phyloP scores from a whole-genome alignment of 2,329 filamentous ascomycete genomes.

The Diplodia corticola region DNA sequence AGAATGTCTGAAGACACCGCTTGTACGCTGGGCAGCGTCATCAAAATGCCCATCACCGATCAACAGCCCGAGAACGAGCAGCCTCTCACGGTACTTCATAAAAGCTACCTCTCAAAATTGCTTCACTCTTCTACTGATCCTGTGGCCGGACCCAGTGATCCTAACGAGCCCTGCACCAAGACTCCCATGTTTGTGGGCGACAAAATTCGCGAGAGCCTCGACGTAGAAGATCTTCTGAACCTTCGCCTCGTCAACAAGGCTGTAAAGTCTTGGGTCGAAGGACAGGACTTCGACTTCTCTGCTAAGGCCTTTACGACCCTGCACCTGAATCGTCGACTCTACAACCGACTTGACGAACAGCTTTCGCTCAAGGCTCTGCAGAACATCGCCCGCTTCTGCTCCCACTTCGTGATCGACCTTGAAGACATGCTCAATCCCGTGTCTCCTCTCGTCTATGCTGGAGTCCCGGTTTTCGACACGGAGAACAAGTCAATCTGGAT shows the following conservation, averaged over 20 bases:
- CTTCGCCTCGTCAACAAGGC: neutral
- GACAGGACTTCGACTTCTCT: neutral
- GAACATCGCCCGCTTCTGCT: neutral
- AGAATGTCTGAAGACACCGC: neutral
- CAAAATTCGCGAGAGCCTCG: neutral
- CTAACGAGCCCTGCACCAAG: neutral
- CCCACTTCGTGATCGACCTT: neutral
- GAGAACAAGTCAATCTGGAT: neutral
- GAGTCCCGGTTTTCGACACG: neutral
- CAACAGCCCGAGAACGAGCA: neutral
- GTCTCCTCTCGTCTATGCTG: neutral
- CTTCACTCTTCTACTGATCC: neutral
- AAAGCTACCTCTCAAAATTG: neutral
- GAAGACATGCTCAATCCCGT: neutral
- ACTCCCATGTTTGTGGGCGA: neutral
- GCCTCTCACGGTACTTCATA: neutral
- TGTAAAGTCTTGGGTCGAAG: constrained; percentile 9
- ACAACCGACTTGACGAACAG: neutral
- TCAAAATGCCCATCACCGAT: neutral
- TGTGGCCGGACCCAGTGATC: neutral
- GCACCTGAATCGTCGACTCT: neutral
- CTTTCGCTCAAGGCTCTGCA: neutral
- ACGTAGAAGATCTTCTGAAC: neutral
- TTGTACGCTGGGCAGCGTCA: neutral
- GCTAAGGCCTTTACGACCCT: neutral